A percentile compares a stretch with the other conserved stretches of the same genome.
These are phyloP conservation scores for Aureobasidium uvarum DNA, from an alignment of 2,329 filamentous ascomycete genomes.

Conservation along the genomic window DNA sequence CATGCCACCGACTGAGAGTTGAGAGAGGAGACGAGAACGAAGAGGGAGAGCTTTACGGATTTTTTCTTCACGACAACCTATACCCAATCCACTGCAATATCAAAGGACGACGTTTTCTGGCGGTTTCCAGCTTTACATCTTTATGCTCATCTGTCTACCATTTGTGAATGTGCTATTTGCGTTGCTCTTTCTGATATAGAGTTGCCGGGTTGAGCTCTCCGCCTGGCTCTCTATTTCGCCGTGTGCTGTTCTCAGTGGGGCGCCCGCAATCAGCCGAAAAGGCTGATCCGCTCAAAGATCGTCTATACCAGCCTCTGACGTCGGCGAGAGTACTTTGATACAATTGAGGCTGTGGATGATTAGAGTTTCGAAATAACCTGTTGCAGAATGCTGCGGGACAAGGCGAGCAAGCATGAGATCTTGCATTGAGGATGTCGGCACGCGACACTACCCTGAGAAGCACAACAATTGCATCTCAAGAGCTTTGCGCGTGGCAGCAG, in stretches of 20 bases:
- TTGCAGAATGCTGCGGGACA: not conserved
- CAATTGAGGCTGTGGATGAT: not conserved
- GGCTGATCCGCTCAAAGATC: not conserved
- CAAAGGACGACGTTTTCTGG: slow-evolving; percentile 21
- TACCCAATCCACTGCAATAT: slow-evolving; percentile 19
- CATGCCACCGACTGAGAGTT: slow-evolving; percentile 21
- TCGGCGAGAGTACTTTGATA: not conserved
- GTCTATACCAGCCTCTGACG: slow-evolving; percentile 22
- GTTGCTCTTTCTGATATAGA: not conserved
- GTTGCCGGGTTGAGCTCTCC: not conserved
- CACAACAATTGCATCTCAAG: not conserved
- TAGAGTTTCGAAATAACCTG: slow-evolving; percentile 5
- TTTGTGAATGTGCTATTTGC: not conserved
- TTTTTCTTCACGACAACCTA: slow-evolving; percentile 24
- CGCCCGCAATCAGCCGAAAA: slow-evolving; percentile 7
- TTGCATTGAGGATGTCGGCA: not conserved
- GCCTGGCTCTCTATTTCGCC: not conserved
- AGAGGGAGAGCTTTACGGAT: slow-evolving; percentile 24
- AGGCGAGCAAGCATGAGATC: not conserved
- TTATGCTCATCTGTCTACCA: not conserved
- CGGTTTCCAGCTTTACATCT: not conserved
- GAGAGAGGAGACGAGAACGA: slow-evolving; percentile 16
- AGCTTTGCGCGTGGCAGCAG: not conserved
- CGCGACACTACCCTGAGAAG: not conserved
- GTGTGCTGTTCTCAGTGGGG: slow-evolving; percentile 5